phyloP scores from a whole-genome alignment of 2,329 filamentous ascomycete species.

The Apiospora saccharicola region DNA sequence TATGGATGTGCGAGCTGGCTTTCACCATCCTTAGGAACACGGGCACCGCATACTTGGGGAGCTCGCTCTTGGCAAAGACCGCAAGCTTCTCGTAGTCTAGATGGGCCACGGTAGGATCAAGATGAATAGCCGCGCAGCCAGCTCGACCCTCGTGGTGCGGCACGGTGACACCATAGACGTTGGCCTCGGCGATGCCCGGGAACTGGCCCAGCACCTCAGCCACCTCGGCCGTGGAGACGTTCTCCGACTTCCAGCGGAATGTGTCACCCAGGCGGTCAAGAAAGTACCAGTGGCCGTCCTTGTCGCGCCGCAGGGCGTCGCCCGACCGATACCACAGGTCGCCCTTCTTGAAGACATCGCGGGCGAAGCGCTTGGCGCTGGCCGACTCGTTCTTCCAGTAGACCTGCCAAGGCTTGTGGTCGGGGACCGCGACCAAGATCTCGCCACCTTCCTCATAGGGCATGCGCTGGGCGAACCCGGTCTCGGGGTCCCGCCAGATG shows the following conservation, averaged over 20 bases:
- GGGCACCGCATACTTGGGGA: slow-evolving; percentile 49
- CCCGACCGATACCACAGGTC: slow-evolving; percentile 72
- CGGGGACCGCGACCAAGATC: slow-evolving; percentile 66
- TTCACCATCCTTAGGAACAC: slow-evolving; percentile 46
- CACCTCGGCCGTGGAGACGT: slow-evolving; percentile 49
- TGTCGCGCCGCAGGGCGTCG: slow-evolving; percentile 64
- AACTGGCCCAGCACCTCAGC: slow-evolving; percentile 44
- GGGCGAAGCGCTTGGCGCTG: slow-evolving; percentile 67
- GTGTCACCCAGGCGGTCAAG: slow-evolving; percentile 72
- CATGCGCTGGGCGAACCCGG: slow-evolving; percentile 71
- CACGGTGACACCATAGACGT: slow-evolving; percentile 46
- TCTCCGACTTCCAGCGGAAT: slow-evolving; percentile 65
- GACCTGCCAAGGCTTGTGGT: slow-evolving; percentile 68
- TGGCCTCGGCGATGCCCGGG: slow-evolving; percentile 45
- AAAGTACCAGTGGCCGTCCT: slow-evolving; percentile 71
- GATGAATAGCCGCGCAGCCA: slow-evolving; percentile 45
- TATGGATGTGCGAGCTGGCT: slow-evolving; percentile 47
- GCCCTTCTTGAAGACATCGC: slow-evolving; percentile 67
- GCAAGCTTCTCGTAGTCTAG: slow-evolving; percentile 45
- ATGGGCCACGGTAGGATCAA: slow-evolving; percentile 37
- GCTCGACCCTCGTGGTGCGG: slow-evolving; percentile 47
- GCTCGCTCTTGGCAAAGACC: slow-evolving; percentile 38
- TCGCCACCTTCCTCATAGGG: slow-evolving; percentile 71
- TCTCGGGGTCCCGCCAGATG: slow-evolving; percentile 67
- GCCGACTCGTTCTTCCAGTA: slow-evolving; percentile 68